phyloP scores from a whole-genome alignment of 441 rosid species.

The Pelargonium australe region DNA sequence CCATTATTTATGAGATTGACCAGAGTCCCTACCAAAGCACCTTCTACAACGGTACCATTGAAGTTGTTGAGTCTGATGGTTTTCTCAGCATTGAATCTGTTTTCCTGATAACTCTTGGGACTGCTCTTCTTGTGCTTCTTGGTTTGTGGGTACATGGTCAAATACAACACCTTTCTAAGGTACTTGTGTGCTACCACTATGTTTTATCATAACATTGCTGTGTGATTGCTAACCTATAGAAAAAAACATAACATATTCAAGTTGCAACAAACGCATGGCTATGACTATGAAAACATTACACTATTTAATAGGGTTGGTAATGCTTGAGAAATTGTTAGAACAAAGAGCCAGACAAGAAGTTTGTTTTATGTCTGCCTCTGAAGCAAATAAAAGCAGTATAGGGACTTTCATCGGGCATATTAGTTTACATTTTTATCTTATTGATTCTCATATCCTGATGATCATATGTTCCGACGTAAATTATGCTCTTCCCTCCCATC shows the following conservation, averaged over 20 bases:
- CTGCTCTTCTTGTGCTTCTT: conserved; percentile 68
- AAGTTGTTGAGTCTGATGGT: conserved; percentile 82
- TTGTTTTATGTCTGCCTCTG: not conserved
- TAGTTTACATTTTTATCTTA: not conserved
- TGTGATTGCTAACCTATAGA: not conserved
- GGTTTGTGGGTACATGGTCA: conserved; percentile 86
- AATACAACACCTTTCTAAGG: conserved; percentile 83
- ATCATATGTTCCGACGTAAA: too few species aligned
- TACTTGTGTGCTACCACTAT: conserved; percentile 20
- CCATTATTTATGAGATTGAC: conserved; percentile 69
- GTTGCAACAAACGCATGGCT: not conserved
- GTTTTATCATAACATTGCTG: not conserved
- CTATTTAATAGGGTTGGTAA: not conserved
- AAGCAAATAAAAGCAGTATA: not conserved
- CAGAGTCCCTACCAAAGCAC: conserved; percentile 69
- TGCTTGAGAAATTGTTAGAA: not conserved
- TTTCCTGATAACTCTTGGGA: conserved; percentile 76
- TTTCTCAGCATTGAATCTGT: conserved; percentile 86
- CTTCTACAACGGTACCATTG: conserved; percentile 88
- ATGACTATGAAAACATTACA: not conserved
- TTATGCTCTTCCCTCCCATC: not conserved
- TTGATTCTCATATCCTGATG: not conserved
- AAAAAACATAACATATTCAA: not conserved
- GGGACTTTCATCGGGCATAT: not conserved
- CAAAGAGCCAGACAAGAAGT: not conserved